Evolutionary conservation across 306 rosid species (phyloP).

Genomic region (Castanea crenata): DNA sequence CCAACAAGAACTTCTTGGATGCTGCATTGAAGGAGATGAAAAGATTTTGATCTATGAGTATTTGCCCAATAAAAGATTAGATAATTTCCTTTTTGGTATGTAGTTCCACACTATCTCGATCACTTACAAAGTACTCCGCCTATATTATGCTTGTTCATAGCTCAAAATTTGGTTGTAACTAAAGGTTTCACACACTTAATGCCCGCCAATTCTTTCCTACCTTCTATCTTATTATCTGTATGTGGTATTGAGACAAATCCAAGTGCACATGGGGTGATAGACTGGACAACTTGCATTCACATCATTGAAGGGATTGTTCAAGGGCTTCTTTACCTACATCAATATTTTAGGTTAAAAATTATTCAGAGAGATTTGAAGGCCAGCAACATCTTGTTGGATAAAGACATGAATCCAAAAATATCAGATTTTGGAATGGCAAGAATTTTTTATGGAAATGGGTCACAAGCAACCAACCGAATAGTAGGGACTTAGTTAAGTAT

Average conservation of each 20-base stretch:
- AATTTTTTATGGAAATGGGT: conserved; percentile 41
- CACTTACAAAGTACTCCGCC: too few species aligned
- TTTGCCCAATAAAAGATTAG: conserved; percentile 36
- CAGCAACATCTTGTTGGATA: conserved; percentile 45
- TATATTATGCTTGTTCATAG: too few species aligned
- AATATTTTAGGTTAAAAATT: conserved; percentile 23
- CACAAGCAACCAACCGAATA: conserved; percentile 38
- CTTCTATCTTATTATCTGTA: not conserved
- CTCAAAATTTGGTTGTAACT: too few species aligned
- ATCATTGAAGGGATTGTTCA: conserved; percentile 23
- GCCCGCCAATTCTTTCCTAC: too few species aligned
- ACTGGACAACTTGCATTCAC: conserved; percentile 20
- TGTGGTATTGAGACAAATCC: conserved; percentile 7
- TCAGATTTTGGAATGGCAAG: conserved; percentile 59
- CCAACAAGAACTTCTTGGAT: conserved; percentile 24
- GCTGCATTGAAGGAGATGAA: conserved; percentile 33
- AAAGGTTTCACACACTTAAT: not conserved
- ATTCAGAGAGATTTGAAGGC: conserved; percentile 45
- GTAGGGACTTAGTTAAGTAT: conserved; percentile 54
- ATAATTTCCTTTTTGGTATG: conserved; percentile 31
- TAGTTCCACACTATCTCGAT: not conserved
- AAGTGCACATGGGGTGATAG: not conserved
- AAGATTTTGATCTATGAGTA: conserved; percentile 32
- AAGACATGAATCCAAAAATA: conserved; percentile 55
- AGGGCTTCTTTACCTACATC: conserved; percentile 27